A percentile compares a stretch with the other conserved stretches of the same genome.
These are phyloP conservation scores for Rhizopogon vesiculosus DNA, from an alignment of 768 basidiomycete species.

Conservation along the genomic window DNA sequence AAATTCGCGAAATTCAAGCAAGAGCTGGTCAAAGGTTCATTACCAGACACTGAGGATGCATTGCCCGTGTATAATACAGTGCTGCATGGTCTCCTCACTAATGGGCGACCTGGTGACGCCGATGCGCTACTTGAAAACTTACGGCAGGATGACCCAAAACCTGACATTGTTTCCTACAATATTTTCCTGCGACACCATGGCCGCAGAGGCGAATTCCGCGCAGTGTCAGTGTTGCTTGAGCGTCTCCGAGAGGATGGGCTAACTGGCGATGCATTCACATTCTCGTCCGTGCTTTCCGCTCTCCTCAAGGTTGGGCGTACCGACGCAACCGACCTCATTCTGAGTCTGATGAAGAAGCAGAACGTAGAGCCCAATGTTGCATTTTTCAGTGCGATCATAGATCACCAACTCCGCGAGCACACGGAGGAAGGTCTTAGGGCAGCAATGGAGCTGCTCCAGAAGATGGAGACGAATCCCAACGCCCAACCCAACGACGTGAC, in stretches of 20 bases:
- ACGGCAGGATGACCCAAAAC: constrained; percentile 48
- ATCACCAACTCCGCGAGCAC: constrained; percentile 59
- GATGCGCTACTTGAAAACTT: constrained; percentile 39
- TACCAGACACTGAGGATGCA: constrained; percentile 23
- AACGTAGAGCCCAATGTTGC: constrained; percentile 70
- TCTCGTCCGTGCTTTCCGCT: constrained; percentile 79
- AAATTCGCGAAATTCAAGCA: constrained; percentile 48
- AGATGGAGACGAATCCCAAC: constrained; percentile 62
- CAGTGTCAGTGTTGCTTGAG: constrained; percentile 53
- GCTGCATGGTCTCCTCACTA: constrained; percentile 58
- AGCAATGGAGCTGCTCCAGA: constrained; percentile 64
- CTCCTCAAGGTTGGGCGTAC: constrained; percentile 62
- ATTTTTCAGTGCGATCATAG: constrained; percentile 77
- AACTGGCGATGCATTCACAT: constrained; percentile 77
- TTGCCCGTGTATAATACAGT: constrained; percentile 69
- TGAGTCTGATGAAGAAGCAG: constrained; percentile 72
- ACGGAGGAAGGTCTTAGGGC: constrained; percentile 49
- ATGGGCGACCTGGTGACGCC: constrained; percentile 35
- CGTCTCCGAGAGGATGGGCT: constrained; percentile 51
- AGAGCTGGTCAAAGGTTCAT: constrained; percentile 11
- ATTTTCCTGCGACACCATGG: constrained; percentile 69
- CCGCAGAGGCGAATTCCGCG: constrained; percentile 56
- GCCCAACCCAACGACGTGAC: constrained; percentile 70
- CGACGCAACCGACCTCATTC: constrained; percentile 60
- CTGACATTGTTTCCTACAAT: constrained; percentile 78